A percentile compares a stretch with the other conserved stretches of the same genome.
These are phyloP conservation scores for Mycena kentingensis DNA, from an alignment of 768 basidiomycete species.

Conservation along the genomic window DNA sequence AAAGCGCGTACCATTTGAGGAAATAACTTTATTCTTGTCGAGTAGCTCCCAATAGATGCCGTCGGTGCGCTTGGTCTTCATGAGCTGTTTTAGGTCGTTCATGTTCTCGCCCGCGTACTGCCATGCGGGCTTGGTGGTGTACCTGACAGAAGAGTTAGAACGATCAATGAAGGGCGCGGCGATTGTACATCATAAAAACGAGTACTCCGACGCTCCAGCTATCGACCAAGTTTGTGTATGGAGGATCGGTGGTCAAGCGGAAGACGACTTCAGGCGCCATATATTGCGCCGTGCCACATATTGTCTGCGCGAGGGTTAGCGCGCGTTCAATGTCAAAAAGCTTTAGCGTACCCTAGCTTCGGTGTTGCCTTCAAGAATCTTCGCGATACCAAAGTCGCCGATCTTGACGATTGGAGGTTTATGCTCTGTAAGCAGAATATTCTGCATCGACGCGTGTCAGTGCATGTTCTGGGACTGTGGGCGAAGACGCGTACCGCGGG, in stretches of 20 bases:
- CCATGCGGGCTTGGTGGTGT: slow-evolving; percentile 2
- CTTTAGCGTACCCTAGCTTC: slow-evolving; percentile 37
- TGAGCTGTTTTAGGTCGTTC: not conserved
- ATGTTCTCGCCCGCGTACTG: not conserved
- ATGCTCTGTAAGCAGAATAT: slow-evolving; percentile 50
- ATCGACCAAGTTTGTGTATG: slow-evolving; percentile 61
- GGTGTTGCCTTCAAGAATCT: slow-evolving; percentile 39
- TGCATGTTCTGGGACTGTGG: not conserved
- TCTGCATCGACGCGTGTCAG: slow-evolving; percentile 34
- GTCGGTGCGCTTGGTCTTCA: not conserved
- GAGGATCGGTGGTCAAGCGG: slow-evolving; percentile 33
- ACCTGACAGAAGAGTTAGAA: slow-evolving; percentile 4
- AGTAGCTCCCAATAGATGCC: slow-evolving; percentile 3
- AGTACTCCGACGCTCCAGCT: slow-evolving; percentile 68
- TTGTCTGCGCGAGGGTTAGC: slow-evolving; percentile 38
- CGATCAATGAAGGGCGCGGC: slow-evolving; percentile 22
- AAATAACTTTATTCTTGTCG: not conserved
- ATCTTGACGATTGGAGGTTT: slow-evolving; percentile 51
- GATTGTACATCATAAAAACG: slow-evolving; percentile 64
- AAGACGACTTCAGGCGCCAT: slow-evolving; percentile 62
- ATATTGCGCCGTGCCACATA: slow-evolving; percentile 66
- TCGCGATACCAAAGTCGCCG: slow-evolving; percentile 69
- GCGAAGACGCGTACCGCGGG: slow-evolving; percentile 44
- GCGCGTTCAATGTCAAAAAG: not conserved
- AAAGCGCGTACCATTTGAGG: not conserved